These are phyloP conservation scores for Solanum piurae DNA, from an alignment of 257 asterid genomes.

Conservation along the genomic window DNA sequence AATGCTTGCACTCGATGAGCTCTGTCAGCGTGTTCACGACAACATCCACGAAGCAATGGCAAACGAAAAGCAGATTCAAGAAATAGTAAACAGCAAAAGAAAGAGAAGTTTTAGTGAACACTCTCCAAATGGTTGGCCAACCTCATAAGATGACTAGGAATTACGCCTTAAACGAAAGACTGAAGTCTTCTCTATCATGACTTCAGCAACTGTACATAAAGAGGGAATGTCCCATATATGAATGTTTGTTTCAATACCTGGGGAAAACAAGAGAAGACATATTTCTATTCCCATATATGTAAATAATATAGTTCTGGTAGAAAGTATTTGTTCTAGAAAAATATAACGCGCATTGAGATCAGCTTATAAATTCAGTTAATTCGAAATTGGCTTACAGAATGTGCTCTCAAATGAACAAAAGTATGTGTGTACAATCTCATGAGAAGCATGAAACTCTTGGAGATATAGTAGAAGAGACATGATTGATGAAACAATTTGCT, in stretches of 20 bases:
- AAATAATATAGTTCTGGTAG: background rate
- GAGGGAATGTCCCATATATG: background rate
- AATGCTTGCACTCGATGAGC: slow-evolving; percentile 89
- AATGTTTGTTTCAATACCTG: background rate
- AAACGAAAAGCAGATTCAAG: slow-evolving; percentile 47
- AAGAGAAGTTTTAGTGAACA: slow-evolving; percentile 19
- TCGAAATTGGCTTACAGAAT: background rate
- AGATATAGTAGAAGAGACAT: background rate
- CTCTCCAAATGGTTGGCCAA: slow-evolving; percentile 58
- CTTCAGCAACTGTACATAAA: background rate
- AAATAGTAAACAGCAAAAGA: slow-evolving; percentile 31
- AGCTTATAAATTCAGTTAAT: background rate
- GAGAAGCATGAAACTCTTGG: background rate
- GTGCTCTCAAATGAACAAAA: background rate
- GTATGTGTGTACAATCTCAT: background rate
- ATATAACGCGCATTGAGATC: background rate
- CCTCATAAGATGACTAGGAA: slow-evolving; percentile 3
- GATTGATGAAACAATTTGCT: background rate
- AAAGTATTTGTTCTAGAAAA: background rate
- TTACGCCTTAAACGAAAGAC: background rate
- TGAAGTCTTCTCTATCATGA: background rate
- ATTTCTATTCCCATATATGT: background rate
- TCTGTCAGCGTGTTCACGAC: slow-evolving; percentile 40
- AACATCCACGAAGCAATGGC: slow-evolving; percentile 49
- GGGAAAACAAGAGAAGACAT: background rate